Conservation (phyloP, 805 yeast genomes). For the Nakazawaea pomicola region DNA sequence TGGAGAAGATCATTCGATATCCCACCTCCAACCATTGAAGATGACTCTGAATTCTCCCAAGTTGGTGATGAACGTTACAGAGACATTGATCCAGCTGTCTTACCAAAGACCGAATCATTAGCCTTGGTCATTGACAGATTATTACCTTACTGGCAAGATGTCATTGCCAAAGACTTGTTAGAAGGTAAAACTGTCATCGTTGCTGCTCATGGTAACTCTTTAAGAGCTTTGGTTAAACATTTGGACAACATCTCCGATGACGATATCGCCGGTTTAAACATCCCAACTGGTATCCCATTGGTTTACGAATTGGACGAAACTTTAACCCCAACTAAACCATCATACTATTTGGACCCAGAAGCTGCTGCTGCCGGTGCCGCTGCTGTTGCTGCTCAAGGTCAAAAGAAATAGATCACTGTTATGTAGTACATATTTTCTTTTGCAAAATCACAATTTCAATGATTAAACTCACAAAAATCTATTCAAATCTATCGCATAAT, state of each 20-base stretch:
- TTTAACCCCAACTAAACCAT: conserved; percentile 86
- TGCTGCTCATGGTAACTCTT: conserved; percentile 98
- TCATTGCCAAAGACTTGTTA: conserved; percentile 77
- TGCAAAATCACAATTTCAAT: no score
- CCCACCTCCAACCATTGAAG: conserved; percentile 89
- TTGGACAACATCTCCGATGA: conserved; percentile 89
- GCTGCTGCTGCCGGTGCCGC: conserved; percentile 99
- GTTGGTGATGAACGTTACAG: conserved; percentile 79
- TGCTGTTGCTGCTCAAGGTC: conserved; percentile 97
- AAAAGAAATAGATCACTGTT: conserved; percentile 53
- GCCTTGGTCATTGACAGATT: conserved; percentile 93
- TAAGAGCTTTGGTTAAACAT: conserved; percentile 94
- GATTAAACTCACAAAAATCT: no score
- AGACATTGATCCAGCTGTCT: conserved; percentile 75
- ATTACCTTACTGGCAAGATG: conserved; percentile 96
- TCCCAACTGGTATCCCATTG: conserved; percentile 98
- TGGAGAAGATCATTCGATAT: conserved; percentile 98
- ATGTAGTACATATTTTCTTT: no score
- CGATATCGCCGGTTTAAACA: conserved; percentile 90
- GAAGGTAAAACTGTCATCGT: conserved; percentile 85
- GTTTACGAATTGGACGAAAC: conserved; percentile 89
- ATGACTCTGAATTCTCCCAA: conserved; percentile 78
- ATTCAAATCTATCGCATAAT: no score
- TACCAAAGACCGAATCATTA: conserved; percentile 94
- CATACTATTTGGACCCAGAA: conserved; percentile 97